Conservation (phyloP, 371 early-diverging fungal species). For the Circinella umbellata region DNA sequence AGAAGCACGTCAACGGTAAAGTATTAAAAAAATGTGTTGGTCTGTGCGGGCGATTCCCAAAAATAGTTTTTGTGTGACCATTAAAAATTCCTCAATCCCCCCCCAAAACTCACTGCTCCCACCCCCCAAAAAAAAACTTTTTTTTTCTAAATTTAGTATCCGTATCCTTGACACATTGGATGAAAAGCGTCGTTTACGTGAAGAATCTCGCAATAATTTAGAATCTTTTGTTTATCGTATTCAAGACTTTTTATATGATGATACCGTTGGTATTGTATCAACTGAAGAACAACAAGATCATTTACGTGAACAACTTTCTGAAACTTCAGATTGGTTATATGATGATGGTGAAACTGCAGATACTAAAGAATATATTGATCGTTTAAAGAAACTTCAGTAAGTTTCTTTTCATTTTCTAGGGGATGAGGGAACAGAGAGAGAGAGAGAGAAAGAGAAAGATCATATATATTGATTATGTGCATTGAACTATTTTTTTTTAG, state of each 20-base stretch:
- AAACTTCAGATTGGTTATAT: conserved; percentile 87
- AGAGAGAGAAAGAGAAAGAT: too few species aligned
- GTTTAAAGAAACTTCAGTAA: conserved; percentile 56
- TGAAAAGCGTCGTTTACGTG: conserved; percentile 67
- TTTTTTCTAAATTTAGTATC: conserved; percentile 26
- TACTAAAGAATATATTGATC: conserved; percentile 49
- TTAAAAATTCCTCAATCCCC: too few species aligned
- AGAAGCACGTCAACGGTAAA: conserved; percentile 43
- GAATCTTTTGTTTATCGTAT: conserved; percentile 90
- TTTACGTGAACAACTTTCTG: conserved; percentile 64
- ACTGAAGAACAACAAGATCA: conserved; percentile 74
- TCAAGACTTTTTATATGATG: conserved; percentile 82
- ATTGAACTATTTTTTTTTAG: conserved; percentile 19
- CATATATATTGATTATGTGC: too few species aligned
- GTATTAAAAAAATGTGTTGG: neutral
- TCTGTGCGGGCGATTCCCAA: neutral
- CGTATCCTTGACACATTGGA: conserved; percentile 38
- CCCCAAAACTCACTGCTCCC: too few species aligned
- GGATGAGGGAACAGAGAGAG: too few species aligned
- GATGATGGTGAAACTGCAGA: conserved; percentile 77
- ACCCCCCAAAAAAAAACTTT: too few species aligned
- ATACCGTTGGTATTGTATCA: conserved; percentile 66
- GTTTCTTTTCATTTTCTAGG: conserved; percentile 4
- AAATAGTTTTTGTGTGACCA: neutral
- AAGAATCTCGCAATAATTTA: conserved; percentile 87